Percentiles rank a stretch among this genome's conserved stretches.
Conservation (phyloP, 108 stramenopile genomes). For the Cylindrotheca fusiformis region DNA sequence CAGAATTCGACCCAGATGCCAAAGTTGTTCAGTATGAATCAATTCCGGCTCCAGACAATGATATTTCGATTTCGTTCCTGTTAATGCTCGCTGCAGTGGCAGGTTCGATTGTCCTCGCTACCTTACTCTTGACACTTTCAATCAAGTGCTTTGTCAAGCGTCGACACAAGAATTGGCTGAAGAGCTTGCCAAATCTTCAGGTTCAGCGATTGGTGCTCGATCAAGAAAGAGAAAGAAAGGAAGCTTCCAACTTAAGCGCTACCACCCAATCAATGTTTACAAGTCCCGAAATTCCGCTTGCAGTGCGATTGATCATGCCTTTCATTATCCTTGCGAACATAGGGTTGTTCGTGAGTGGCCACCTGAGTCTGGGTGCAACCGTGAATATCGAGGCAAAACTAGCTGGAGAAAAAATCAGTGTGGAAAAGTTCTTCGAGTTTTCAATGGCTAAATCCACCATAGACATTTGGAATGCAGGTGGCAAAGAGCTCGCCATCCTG, state of each 20-base stretch:
- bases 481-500: conserved; percentile 57
- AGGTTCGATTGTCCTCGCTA: conserved; percentile 16
- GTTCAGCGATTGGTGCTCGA: conserved; percentile 9
- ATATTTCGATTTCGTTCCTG: conserved; percentile 39
- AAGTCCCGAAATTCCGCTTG: conserved; percentile 44
- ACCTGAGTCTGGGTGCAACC: conserved; percentile 69
- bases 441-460: conserved; percentile 63
- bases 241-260: conserved; percentile 39
- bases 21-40: conserved; percentile 35
- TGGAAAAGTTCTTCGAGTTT: conserved; percentile 69
- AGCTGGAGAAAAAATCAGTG: conserved; percentile 48
- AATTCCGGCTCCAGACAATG: conserved; percentile 14
- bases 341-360: conserved; percentile 71
- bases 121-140: conserved; percentile 18
- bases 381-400: conserved; percentile 60
- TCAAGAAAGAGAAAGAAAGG: conserved; percentile 23
- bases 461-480: conserved; percentile 72
- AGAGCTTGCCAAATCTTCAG: conserved; percentile 25
- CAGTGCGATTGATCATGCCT: conserved; percentile 51
- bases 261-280: conserved; percentile 49
- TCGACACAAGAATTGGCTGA: conserved; percentile 53
- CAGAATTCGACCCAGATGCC: conserved; percentile 39
- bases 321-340: conserved; percentile 68
- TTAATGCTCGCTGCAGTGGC: conserved; percentile 34
- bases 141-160: conserved; percentile 36